A percentile compares a stretch with the other conserved stretches of the same genome.
Evolutionary conservation across 2,329 filamentous ascomycete species (phyloP).

Genomic region (Botrytis byssoidea): DNA sequence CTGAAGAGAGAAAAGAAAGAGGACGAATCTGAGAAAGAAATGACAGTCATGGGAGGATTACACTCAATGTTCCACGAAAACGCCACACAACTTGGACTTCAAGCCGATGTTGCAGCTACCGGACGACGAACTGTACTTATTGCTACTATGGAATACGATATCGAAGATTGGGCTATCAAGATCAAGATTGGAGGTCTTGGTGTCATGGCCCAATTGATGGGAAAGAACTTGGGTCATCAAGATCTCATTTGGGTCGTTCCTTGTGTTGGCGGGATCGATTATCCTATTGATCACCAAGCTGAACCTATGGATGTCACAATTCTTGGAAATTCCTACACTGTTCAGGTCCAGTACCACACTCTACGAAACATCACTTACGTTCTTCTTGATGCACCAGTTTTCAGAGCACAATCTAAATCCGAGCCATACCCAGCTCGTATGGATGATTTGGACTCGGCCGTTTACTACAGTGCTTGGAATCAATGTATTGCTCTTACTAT

Average conservation of each 20-base stretch:
- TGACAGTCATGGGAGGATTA: conserved; percentile 19
- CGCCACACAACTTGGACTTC: conserved; percentile 15
- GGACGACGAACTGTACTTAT: conserved; percentile 57
- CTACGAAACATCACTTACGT: conserved; percentile 67
- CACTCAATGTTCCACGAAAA: conserved; percentile 18
- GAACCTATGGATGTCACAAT: conserved; percentile 63
- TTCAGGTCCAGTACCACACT: conserved; percentile 63
- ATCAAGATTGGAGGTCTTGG: conserved; percentile 70
- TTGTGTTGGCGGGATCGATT: conserved; percentile 62
- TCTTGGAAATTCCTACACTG: conserved; percentile 58
- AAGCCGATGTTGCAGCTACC: conserved; percentile 6
- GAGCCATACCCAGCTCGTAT: conserved; percentile 67
- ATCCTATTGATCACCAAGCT: conserved; percentile 57
- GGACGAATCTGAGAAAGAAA: conserved; percentile 25
- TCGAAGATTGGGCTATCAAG: conserved; percentile 68
- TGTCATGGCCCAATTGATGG: conserved; percentile 66
- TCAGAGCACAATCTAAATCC: conserved; percentile 60
- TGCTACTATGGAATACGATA: conserved; percentile 71
- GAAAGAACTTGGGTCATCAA: conserved; percentile 61
- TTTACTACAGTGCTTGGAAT: conserved; percentile 71
- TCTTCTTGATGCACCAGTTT: conserved; percentile 57
- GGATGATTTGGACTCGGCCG: conserved; percentile 66
- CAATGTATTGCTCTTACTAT: conserved; percentile 65
- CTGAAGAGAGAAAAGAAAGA: conserved; percentile 35
- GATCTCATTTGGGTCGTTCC: conserved; percentile 66